Evolutionary conservation across 805 yeast genomes (phyloP), one percentile per base, ranked within the genome.

Genomic region (Myxozyma udenii): DNA sequence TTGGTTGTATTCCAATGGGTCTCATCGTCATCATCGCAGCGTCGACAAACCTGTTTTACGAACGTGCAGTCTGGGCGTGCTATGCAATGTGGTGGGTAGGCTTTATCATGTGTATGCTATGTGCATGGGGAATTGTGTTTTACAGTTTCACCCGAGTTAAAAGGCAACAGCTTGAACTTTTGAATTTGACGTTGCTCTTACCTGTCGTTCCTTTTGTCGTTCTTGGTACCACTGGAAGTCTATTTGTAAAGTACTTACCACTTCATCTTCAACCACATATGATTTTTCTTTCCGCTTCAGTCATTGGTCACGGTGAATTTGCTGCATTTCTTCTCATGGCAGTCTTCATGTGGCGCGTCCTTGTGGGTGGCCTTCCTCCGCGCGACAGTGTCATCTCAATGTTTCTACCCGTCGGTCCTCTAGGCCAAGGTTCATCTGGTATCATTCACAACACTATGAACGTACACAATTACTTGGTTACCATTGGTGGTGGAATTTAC

Each of bases 261-360:
- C 48, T 24, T 16, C 35, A 36, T 44, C 33, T 36, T 35, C 48
- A 44, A 37, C 48, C 42, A 25, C 48, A 44, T 36, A 44, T 44
- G 48, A 44, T 44, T 25, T 18, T 44, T n/a, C 12, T 44, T 4
- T 33, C 48, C 1, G 14, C 26, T 7, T 9, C 33, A 7, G 14
- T 44, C 36, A 14, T 22, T 35, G 48, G 48, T 5, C 30, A 37
- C 26, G 48, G 48, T 5, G 41, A 25, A 18, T 32, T 44, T 7
- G n/a, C 33, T 21, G 36, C 48, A 24, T 44, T 35, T 36, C 41
- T 41, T 12, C 26, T 24, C 16, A 44, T 37, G 42, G 36, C 41
- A 14, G 42, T 44, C 6, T 35, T 24, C 33, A 16, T 36, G 6
- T 44, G 48, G 48, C 21, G 48, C 3, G 32, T 44, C 22, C 11